Evolutionary conservation across 225 moss, liverwort and hornwort genomes (phyloP), one percentile per base, ranked within the genome.

Genomic region (Asterella californica): DNA sequence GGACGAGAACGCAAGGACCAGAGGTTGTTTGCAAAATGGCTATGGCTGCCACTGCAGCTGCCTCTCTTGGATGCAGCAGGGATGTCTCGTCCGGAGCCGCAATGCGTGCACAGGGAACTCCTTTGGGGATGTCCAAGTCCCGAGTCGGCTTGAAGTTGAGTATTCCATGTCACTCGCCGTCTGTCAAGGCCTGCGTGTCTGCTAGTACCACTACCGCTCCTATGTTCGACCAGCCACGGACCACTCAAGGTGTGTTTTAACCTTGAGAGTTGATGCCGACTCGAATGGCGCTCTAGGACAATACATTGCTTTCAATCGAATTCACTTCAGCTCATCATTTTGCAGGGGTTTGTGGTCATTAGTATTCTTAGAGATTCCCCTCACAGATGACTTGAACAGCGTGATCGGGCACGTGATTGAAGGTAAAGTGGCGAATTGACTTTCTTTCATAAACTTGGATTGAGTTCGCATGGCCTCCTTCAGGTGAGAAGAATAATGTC

Each of bases 51-150:
- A 36, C 57, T 15, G 57, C 68, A 0, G 48, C 74, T 29, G 48
- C 48, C 27, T 38, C n/a, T 6, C 19, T 29, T 2, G 63, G 76
- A 6, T 45, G 77, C 62, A n/a, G 42, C 61, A 60, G 27, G 61
- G 80, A 83, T 62, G 53, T 83, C 47, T 79, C 76, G 9, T 83
- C 61, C 15, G 76, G 76, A 80, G 49, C 76, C n/a, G 76, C 70
- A 60, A 62, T 80, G 83, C 72, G 74, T 2, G 75, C 55, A 22
- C 62, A 59, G 57, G 75, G 38, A 45, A 67, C 27, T 48, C 50
- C 79, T 32, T 1, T 52, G 64, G 63, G 52, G 25, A 4, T 64
- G 64, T 54, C 57, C n/a, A 65, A 52, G 52, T 30, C n/a, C 25
- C 22, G 72, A 79, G 25, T 49, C 29, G 61, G 68, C 17, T 21